Percentiles rank a stretch among this genome's conserved stretches.
phyloP scores from a whole-genome alignment of 2,329 filamentous ascomycete species.

The Coniochaeta pulveracea region DNA sequence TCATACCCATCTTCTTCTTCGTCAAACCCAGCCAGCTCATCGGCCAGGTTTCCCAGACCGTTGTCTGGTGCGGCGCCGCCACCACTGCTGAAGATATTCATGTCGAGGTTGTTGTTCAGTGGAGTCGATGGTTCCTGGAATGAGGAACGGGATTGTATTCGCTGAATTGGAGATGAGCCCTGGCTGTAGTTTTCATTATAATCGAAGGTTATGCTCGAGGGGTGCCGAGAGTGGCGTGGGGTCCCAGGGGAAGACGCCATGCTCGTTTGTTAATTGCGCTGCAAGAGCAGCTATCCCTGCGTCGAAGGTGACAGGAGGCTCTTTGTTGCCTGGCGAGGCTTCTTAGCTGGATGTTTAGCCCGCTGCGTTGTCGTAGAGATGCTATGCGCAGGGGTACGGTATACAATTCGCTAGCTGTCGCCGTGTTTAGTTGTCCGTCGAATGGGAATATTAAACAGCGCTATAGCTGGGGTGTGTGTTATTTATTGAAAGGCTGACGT shows the following conservation, averaged over 20 bases:
- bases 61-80: constrained; percentile 30
- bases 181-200: constrained; percentile 19
- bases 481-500: too few species aligned
- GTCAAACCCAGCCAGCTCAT: constrained; percentile 65
- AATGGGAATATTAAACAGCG: too few species aligned
- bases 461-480: too few species aligned
- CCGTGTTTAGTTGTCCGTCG: too few species aligned
- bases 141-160: constrained; percentile 36
- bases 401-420: too few species aligned
- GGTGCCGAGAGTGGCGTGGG: constrained; percentile 47
- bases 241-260: constrained; percentile 41
- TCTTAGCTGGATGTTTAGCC: too few species aligned
- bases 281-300: too few species aligned
- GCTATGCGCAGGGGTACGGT: too few species aligned
- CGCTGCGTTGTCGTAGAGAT: too few species aligned
- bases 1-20: constrained; percentile 46
- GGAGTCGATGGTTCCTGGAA: constrained; percentile 37
- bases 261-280: constrained; percentile 4
- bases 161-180: constrained; percentile 30
- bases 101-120: constrained; percentile 33
- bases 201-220: constrained; percentile 37
- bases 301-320: too few species aligned
- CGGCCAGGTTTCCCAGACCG: constrained; percentile 66
- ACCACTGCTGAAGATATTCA: constrained; percentile 30
- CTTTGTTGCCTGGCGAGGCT: too few species aligned